Evolutionary conservation across 2,329 filamentous ascomycete genomes (phyloP).

Genomic region (Exophiala xenobiotica): DNA sequence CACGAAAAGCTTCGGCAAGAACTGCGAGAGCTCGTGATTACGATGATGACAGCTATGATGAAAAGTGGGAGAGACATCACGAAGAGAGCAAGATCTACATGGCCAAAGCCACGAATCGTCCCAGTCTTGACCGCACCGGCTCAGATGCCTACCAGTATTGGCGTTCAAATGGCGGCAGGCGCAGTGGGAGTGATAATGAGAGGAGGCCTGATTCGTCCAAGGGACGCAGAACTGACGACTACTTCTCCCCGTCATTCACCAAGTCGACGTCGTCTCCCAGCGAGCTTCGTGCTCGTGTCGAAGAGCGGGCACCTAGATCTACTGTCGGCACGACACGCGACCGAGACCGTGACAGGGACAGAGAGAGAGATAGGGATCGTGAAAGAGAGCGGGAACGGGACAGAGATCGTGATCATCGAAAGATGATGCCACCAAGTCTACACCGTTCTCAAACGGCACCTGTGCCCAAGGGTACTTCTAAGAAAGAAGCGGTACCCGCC

Average conservation of each 20-base stretch:
- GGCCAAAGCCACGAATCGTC: slow-evolving; percentile 23
- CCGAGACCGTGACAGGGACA: slow-evolving; percentile 15
- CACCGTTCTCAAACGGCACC: slow-evolving; percentile 35
- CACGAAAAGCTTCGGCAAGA: slow-evolving; percentile 27
- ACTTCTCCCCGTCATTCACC: slow-evolving; percentile 33
- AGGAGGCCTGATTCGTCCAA: slow-evolving; percentile 35
- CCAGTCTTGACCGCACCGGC: slow-evolving; percentile 12
- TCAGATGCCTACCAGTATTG: slow-evolving; percentile 24
- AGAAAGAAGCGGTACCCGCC: slow-evolving; percentile 31
- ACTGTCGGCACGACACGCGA: slow-evolving; percentile 7
- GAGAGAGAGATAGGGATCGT: slow-evolving; percentile 14
- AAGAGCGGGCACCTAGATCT: slow-evolving; percentile 20
- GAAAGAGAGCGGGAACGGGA: slow-evolving; percentile 15
- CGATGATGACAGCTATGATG: slow-evolving; percentile 21
- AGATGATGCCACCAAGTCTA: slow-evolving; percentile 35
- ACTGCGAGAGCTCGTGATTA: slow-evolving; percentile 26
- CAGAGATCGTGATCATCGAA: slow-evolving; percentile 16
- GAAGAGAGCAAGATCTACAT: slow-evolving; percentile 42
- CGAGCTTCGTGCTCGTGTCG: slow-evolving; percentile 24
- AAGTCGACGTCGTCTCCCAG: slow-evolving; percentile 37
- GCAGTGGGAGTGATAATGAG: slow-evolving; percentile 31
- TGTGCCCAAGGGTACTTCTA: slow-evolving; percentile 32
- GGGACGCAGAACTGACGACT: slow-evolving; percentile 36
- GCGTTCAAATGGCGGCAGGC: slow-evolving; percentile 15
- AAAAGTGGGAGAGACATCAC: slow-evolving; percentile 37